Evolutionary conservation across 1,284 basidiomycete species (phyloP), one percentile per base, ranked within the genome.

Genomic region (Flammula alnicola): DNA sequence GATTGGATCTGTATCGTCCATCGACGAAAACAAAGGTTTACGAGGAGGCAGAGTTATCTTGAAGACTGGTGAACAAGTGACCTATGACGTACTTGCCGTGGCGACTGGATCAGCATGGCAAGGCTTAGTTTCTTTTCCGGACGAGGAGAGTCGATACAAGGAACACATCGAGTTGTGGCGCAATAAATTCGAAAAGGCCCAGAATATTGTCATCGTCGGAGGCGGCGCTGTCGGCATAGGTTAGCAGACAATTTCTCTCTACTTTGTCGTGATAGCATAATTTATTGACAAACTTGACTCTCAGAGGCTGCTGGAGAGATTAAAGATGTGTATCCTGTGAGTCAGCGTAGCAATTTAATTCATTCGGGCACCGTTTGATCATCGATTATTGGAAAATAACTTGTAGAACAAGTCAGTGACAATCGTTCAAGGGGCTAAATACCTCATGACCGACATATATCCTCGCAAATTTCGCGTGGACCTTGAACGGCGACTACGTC

Each of bases 181-280:
- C 27, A 58, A 58, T 30, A 76, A 72, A 42, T 76, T 83, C 52
- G 65, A 71, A 26, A 64, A 65, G 1, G 80, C 83, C 1, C 65
- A 73, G 16, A 69, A 78, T 49, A 72, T 84, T 49, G 70, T 80
- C 10, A 66, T 88, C 36, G 78, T 72, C 2, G 85, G 84, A 16
- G 85, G 82, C 40, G 85, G 85, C 14, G 70, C 84, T 3, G 77
- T 85, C 14, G 83, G 81, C 5, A 69, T 80, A 41, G 84, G 83
- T 84, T 53, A 47, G 58, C 55, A 39, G 49, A n/a, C n/a, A 38
- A 32, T 38, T 27, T 11, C 10, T 26, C n/a, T 20, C 16, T 46
- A 27, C 38, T 30, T n/a, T 38, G 41, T 43, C 26, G 17, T 25
- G 11, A 42, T 51, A 32, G n/a, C n/a, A n/a, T n/a, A n/a, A n/a